Evolutionary conservation across 2,329 filamentous ascomycete genomes (phyloP).

Genomic region (Teratosphaeria viscida): DNA sequence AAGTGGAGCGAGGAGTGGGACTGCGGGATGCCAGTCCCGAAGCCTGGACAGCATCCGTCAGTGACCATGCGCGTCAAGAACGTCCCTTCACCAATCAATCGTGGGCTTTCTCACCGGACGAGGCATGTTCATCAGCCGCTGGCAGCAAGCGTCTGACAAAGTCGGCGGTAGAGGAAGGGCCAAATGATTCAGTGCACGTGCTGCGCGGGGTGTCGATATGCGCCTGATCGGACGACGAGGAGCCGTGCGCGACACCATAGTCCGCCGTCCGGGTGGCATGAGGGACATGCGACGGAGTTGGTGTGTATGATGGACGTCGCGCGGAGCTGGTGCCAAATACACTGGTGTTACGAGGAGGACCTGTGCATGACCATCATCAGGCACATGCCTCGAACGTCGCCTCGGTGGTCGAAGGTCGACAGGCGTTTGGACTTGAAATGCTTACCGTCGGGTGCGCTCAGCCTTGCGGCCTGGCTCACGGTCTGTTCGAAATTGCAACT

Average conservation of each 20-base stretch:
- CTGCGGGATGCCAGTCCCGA: constrained; percentile 1
- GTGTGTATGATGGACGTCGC: background rate
- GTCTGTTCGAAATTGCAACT: constrained; percentile 10
- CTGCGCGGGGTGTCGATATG: background rate
- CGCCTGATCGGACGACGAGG: background rate
- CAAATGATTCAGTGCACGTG: background rate
- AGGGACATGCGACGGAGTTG: background rate
- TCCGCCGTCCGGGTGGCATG: background rate
- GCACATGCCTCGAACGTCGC: background rate
- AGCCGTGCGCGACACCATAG: background rate
- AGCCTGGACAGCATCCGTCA: background rate
- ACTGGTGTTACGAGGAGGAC: background rate
- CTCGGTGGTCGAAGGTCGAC: background rate
- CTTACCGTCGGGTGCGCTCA: background rate
- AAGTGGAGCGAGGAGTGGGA: constrained; percentile 10
- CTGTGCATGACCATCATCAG: background rate
- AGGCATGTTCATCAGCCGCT: background rate
- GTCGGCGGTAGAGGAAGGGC: background rate
- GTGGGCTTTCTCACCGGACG: background rate
- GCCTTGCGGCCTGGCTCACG: background rate
- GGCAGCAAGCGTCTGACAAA: background rate
- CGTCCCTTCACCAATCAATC: too few species aligned
- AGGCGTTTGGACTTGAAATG: background rate
- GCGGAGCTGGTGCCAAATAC: background rate
- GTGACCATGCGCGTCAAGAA: background rate